Conservation (phyloP, 129 eudicot species). For the Pseudognaphalium luteoalbum region DNA sequence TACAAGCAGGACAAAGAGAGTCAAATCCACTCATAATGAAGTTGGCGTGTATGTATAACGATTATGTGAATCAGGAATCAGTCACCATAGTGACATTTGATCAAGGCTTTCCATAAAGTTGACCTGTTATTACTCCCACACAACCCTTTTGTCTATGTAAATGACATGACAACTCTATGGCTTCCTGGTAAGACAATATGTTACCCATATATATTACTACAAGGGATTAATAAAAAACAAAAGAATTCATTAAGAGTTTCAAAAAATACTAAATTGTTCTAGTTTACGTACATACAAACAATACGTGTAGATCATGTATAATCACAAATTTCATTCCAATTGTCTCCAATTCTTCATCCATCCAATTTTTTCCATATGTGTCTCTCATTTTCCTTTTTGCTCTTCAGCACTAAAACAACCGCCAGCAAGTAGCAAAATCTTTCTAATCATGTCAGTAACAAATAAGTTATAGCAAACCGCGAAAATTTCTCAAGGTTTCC, state of each 20-base stretch:
- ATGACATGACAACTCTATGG: not conserved
- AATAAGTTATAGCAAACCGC: slow-evolving; percentile 1
- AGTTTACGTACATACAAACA: slow-evolving; percentile 13
- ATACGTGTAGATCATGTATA: slow-evolving; percentile 1
- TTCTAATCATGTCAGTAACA: slow-evolving; percentile 13
- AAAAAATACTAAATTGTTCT: slow-evolving; percentile 2
- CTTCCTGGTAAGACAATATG: not conserved
- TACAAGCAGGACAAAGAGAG: too few species aligned
- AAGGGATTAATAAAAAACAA: not conserved
- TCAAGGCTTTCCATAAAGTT: not conserved
- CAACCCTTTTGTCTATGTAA: too few species aligned
- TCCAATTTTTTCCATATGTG: not conserved
- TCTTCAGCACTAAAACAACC: slow-evolving; percentile 10
- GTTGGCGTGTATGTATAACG: not conserved
- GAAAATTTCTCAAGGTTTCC: slow-evolving; percentile 5
- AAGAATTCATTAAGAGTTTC: slow-evolving; percentile 18
- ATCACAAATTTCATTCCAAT: not conserved
- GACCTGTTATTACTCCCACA: not conserved
- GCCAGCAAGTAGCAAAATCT: not conserved
- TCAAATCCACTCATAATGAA: too few species aligned
- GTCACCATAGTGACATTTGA: not conserved
- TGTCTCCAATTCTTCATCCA: slow-evolving; percentile 16
- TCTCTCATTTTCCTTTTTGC: slow-evolving; percentile 16
- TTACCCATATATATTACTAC: not conserved
- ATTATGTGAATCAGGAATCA: not conserved